A percentile compares a stretch with the other conserved stretches of the same genome.
Conservation (phyloP, 1,139 yeast genomes). For the Torulaspora pretoriensis region DNA sequence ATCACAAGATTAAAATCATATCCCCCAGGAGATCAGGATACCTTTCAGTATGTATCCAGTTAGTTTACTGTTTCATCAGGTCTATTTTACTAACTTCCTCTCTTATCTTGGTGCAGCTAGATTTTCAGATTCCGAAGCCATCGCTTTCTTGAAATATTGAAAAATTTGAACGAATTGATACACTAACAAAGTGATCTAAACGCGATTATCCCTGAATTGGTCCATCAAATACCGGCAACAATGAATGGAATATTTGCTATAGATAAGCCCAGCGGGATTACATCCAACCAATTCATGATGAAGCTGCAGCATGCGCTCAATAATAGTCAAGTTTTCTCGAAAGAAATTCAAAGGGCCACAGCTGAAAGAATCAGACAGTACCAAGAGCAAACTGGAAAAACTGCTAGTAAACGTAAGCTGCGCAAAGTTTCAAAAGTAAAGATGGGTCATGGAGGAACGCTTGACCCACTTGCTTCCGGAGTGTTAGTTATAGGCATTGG, state of each 20-base stretch:
- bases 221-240: constrained; percentile 2
- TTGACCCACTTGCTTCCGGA: constrained; percentile 94
- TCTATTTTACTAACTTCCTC: constrained; percentile 8
- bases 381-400: constrained; percentile 41
- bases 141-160: constrained; percentile 5
- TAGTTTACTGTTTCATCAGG: neutral
- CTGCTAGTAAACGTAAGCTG: constrained; percentile 43
- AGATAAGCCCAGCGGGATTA: constrained; percentile 80
- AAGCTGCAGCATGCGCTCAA: constrained; percentile 62
- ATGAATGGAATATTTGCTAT: constrained; percentile 95
- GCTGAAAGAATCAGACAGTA: constrained; percentile 47
- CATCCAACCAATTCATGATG: constrained; percentile 69
- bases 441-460: constrained; percentile 97
- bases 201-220: too few species aligned
- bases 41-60: constrained; percentile 46
- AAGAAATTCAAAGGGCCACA: constrained; percentile 49
- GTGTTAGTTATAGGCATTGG: constrained; percentile 90
- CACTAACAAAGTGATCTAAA: neutral
- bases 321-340: constrained; percentile 53
- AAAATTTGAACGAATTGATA: constrained; percentile 4
- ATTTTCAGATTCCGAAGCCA: constrained; percentile 49
- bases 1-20: constrained; percentile 42
- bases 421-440: constrained; percentile 59
- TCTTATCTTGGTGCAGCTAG: constrained; percentile 35
- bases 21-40: constrained; percentile 57